phyloP scores from a whole-genome alignment of 306 rosid genomes.

The Quercus agrifolia region DNA sequence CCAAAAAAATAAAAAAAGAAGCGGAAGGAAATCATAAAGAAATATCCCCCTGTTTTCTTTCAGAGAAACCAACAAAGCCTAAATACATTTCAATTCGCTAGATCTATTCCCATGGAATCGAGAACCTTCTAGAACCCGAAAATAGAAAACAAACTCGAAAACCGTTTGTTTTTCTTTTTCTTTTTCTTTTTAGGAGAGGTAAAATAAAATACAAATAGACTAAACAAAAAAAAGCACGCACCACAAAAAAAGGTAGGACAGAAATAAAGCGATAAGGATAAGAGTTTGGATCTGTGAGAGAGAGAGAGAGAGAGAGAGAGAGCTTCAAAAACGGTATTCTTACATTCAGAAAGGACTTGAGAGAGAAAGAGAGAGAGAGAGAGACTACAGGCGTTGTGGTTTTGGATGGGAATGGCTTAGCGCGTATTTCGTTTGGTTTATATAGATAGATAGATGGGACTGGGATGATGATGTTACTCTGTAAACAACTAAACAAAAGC shows the following conservation, averaged over 20 bases:
- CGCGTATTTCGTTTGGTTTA: background rate
- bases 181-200: too few relatives aligned
- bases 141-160: too few relatives aligned
- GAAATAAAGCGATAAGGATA: background rate
- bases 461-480: too few relatives aligned
- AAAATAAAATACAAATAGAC: background rate
- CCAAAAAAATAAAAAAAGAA: background rate
- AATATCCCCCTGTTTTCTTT: background rate
- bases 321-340: background rate
- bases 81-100: background rate
- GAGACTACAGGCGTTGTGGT: too few relatives aligned
- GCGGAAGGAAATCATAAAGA: background rate
- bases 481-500: too few relatives aligned
- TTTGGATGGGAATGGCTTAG: background rate
- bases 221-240: background rate
- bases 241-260: background rate
- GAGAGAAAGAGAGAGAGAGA: background rate
- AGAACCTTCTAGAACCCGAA: background rate
- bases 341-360: background rate
- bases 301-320: background rate
- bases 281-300: background rate
- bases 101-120: constrained; percentile 27
- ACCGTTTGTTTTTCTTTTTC: too few relatives aligned
- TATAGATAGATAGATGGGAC: background rate
- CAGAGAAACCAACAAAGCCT: background rate